These are phyloP conservation scores for Cryphonectria carpinicola DNA, from an alignment of 2,329 filamentous ascomycete species.

Conservation along the genomic window DNA sequence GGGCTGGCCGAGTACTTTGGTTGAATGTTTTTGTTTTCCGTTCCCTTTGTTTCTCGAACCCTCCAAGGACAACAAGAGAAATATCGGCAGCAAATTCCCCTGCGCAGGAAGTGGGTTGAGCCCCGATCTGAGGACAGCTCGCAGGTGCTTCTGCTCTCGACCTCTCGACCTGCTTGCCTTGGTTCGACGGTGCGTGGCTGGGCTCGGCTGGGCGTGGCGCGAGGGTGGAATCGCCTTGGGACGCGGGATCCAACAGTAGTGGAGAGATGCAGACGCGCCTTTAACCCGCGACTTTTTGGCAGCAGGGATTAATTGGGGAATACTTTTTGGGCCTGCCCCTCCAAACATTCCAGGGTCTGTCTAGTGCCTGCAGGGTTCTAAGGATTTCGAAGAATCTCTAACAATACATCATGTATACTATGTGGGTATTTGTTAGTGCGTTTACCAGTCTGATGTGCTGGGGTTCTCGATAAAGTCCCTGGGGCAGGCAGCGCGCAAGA, in stretches of 20 bases:
- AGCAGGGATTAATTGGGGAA: slow-evolving; percentile 11
- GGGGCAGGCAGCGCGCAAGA: slow-evolving; percentile 6
- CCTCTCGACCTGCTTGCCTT: slow-evolving; percentile 20
- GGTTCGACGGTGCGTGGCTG: slow-evolving; percentile 16
- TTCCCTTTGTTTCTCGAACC: slow-evolving; percentile 8
- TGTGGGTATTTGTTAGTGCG: not conserved
- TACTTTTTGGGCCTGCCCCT: slow-evolving; percentile 11
- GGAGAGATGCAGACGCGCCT: slow-evolving; percentile 17
- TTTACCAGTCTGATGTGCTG: slow-evolving; percentile 9
- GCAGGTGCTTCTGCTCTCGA: slow-evolving; percentile 15
- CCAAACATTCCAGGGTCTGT: not conserved
- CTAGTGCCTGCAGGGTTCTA: slow-evolving; percentile 11
- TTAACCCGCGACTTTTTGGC: slow-evolving; percentile 12
- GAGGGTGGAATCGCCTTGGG: slow-evolving; percentile 22
- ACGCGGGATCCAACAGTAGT: slow-evolving; percentile 18
- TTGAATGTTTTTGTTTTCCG: not conserved
- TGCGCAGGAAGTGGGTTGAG: slow-evolving; percentile 12
- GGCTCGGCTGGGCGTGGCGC: slow-evolving; percentile 15
- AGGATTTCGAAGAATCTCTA: slow-evolving; percentile 1
- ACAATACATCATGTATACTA: not conserved
- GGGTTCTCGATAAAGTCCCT: not conserved
- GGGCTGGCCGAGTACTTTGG: slow-evolving; percentile 13
- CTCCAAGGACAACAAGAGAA: not conserved
- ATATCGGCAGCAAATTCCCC: not conserved
- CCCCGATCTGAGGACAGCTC: not conserved